Base-by-base conservation (phyloP, 441 rosid species). In the Bocquillonia castaneifolia region DNA sequence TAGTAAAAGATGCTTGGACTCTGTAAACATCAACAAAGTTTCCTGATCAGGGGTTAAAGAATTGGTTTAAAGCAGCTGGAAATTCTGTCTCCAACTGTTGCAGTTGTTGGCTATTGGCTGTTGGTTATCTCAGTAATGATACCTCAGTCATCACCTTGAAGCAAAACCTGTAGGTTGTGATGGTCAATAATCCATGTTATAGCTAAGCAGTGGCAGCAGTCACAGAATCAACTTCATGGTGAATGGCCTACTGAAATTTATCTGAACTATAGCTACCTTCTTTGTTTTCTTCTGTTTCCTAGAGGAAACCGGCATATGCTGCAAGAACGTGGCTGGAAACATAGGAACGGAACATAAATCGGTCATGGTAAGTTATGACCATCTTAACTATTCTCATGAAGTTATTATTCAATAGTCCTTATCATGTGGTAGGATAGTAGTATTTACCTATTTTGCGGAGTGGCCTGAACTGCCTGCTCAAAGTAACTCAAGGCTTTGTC, bases 241-340 rank as follows among this genome's bases (percentile, higher is more conserved):
- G 50, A 42, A 34, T n/a, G 26, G 67, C 66, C 28, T 59, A 60
- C 67, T 63, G 79, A 67, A 47, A 13, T 29, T 72, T 71, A 57
- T 73, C 82, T 40, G 66, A 53, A 32, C 32, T 60, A 25, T 67
- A 59, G 42, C 59, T 53, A 14, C 69, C 69, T 20, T 78, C 86
- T 77, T 59, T 72, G 18, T 73, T 74, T 20, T 78, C 85, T 18
- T 81, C 91, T 8, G 84, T 72, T 74, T 90, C 93, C 98, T 93
- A 89, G 22, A 89, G 74, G 82, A 92, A 92, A 66, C 86, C 67
- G 40, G 98, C 96, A 69, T 85, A 88, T 51, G 91, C 91, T 52
- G 84, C 98, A 1, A 89, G 89, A 72, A 90, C 79, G 64, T 84
- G 58, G 77, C 92, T 90, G 89, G 32, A 68, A 47, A 51, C n/a